Evolutionary conservation across 495 filamentous ascomycete genomes (phyloP).

Genomic region (Pseudevernia furfuracea): DNA sequence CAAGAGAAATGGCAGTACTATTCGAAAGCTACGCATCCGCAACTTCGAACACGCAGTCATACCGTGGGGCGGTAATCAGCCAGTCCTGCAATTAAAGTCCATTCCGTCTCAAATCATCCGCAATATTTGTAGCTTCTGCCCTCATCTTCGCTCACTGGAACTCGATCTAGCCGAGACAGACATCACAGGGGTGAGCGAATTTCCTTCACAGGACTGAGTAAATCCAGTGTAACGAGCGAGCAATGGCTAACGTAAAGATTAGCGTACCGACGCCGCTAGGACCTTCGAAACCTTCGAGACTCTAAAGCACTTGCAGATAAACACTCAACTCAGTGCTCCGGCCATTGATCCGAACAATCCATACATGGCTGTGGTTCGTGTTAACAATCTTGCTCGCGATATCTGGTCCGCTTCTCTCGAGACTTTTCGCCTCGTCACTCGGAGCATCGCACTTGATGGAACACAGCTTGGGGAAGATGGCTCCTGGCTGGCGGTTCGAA

Average conservation of each 20-base stretch:
- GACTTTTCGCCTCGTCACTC: neutral
- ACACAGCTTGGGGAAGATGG: neutral
- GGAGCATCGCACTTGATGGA: neutral
- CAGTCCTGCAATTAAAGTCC: neutral
- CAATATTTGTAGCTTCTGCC: neutral
- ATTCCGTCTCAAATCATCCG: neutral
- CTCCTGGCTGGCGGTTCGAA: neutral
- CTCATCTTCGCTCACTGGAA: neutral
- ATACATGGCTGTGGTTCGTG: neutral
- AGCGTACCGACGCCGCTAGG: neutral
- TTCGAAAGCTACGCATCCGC: neutral
- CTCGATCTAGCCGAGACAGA: slow-evolving; percentile 2
- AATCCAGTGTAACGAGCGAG: neutral
- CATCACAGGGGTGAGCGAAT: neutral
- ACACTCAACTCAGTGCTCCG: neutral
- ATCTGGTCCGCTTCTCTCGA: neutral
- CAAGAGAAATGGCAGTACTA: neutral
- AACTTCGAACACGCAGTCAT: neutral
- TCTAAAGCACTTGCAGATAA: neutral
- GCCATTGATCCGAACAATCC: slow-evolving; percentile 1
- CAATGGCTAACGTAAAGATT: neutral
- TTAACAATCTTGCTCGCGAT: neutral
- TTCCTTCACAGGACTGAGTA: neutral
- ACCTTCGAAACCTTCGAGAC: neutral
- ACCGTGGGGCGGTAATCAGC: neutral